Conservation (phyloP, 1,284 basidiomycete species). For the Ustilago nuda region DNA sequence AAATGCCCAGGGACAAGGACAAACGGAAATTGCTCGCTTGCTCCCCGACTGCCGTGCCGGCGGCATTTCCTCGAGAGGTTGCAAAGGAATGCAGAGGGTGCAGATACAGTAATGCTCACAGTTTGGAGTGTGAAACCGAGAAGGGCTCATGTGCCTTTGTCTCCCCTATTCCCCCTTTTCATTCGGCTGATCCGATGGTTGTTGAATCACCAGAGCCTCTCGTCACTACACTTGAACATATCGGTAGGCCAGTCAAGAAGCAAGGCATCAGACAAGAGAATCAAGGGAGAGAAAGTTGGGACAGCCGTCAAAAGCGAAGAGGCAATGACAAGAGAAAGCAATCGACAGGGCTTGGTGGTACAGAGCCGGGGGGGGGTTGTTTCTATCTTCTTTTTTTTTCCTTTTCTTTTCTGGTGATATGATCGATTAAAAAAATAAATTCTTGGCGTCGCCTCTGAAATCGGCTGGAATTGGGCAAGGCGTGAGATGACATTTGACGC, state of each 20-base stretch:
- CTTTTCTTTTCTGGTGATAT: not conserved
- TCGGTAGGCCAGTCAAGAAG: not conserved
- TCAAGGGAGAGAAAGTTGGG: too few relatives aligned
- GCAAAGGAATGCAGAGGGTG: constrained; percentile 1
- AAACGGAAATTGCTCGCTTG: not conserved
- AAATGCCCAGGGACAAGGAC: not conserved
- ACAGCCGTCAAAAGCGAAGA: not conserved
- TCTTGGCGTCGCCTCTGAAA: not conserved
- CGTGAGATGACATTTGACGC: constrained; percentile 1
- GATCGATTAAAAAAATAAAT: not conserved
- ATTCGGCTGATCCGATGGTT: too few relatives aligned
- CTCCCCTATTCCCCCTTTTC: not conserved
- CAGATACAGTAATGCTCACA: not conserved
- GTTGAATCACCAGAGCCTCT: too few relatives aligned
- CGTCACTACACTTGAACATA: not conserved
- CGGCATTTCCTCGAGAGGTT: constrained; percentile 5
- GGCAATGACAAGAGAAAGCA: not conserved
- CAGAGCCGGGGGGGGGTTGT: not conserved
- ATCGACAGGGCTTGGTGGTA: not conserved
- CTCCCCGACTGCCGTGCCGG: constrained; percentile 8
- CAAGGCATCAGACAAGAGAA: too few relatives aligned
- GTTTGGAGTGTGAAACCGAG: constrained; percentile 8
- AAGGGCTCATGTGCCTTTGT: constrained; percentile 13
- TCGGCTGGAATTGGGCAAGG: not conserved
- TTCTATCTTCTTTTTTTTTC: not conserved